Conservation (phyloP, 1,284 basidiomycete species). For the Cutaneotrichosporon mucoides region DNA sequence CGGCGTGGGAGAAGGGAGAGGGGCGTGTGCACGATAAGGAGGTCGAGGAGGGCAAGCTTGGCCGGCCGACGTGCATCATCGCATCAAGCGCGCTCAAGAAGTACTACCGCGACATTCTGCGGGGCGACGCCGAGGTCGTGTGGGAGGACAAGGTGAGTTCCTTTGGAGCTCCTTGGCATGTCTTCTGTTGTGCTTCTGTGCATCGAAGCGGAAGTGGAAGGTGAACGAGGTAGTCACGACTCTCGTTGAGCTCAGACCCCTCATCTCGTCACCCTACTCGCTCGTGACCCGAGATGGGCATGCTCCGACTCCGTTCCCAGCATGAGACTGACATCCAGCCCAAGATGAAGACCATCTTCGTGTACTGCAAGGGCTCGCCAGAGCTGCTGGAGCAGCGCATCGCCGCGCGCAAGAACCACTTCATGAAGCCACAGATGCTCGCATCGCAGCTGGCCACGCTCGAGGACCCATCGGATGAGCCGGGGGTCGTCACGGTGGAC, state of each 20-base stretch:
- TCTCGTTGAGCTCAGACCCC: too few species aligned
- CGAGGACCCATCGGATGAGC: conserved; percentile 67
- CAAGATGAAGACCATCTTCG: conserved; percentile 65
- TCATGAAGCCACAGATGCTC: conserved; percentile 84
- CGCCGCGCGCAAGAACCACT: conserved; percentile 68
- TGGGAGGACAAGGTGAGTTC: conserved; percentile 3
- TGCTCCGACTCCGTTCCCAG: too few species aligned
- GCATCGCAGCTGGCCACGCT: conserved; percentile 76
- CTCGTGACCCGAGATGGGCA: too few species aligned
- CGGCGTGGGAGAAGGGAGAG: conserved; percentile 44
- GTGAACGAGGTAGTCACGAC: too few species aligned
- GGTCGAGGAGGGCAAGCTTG: conserved; percentile 28
- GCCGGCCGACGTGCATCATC: conserved; percentile 62
- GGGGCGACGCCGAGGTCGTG: conserved; percentile 54
- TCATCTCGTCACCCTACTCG: too few species aligned
- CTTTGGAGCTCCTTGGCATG: too few species aligned
- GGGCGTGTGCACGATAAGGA: conserved; percentile 16
- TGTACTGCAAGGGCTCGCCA: conserved; percentile 70
- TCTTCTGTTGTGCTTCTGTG: too few species aligned
- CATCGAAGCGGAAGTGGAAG: too few species aligned
- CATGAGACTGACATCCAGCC: conserved; percentile 3
- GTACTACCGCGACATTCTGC: conserved; percentile 74
- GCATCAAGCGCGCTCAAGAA: conserved; percentile 82
- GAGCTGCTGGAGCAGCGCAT: conserved; percentile 68
- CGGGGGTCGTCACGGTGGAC: conserved; percentile 64